Conservation (phyloP, 108 stramenopile genomes). For the Stephanodiscus triporus region DNA sequence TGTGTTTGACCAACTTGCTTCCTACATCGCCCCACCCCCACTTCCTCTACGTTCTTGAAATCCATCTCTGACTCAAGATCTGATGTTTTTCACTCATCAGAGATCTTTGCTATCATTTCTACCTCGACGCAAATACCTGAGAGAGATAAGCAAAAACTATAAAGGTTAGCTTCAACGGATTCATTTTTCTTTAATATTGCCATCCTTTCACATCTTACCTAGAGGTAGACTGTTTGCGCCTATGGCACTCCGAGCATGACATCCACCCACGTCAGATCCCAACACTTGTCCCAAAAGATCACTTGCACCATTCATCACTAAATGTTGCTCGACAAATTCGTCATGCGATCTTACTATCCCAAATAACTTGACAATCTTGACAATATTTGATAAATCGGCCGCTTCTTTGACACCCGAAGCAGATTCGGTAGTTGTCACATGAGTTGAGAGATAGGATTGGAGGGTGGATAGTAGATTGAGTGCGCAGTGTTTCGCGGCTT, state of each 20-base stretch:
- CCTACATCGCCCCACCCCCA: too few relatives aligned
- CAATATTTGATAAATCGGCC: constrained; percentile 36
- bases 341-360: constrained; percentile 46
- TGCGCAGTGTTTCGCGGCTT: constrained; percentile 55
- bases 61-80: neutral
- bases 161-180: neutral
- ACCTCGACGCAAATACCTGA: constrained; percentile 47
- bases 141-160: constrained; percentile 1
- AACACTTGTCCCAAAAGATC: constrained; percentile 40
- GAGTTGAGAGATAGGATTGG: constrained; percentile 30
- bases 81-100: neutral
- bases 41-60: neutral
- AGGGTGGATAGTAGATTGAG: constrained; percentile 60
- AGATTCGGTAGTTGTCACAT: constrained; percentile 13
- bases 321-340: constrained; percentile 45
- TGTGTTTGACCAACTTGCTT: neutral
- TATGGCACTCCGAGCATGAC: constrained; percentile 53
- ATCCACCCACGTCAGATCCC: constrained; percentile 46
- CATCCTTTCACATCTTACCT: neutral
- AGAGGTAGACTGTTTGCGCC: constrained; percentile 47
- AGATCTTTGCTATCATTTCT: constrained; percentile 45
- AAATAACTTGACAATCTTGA: constrained; percentile 44
- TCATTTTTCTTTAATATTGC: too few relatives aligned
- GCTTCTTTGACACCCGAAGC: constrained; percentile 13
- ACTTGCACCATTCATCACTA: constrained; percentile 52